These are phyloP conservation scores for Citrullus colocynthis DNA, from an alignment of 306 rosid species.

Conservation along the genomic window DNA sequence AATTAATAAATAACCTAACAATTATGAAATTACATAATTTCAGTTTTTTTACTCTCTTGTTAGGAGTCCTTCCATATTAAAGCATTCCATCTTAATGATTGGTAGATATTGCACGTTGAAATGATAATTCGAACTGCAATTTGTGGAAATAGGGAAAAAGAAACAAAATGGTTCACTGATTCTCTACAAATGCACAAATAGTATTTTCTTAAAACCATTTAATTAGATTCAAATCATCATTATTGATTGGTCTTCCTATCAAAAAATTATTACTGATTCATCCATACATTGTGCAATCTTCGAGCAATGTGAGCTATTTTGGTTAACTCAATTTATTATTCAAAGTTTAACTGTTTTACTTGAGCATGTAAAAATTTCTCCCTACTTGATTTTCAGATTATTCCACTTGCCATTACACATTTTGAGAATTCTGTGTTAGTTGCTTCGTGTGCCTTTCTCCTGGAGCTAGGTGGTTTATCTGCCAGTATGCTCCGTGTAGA, in stretches of 20 bases:
- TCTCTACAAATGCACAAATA: neutral
- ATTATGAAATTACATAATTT: neutral
- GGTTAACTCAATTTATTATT: neutral
- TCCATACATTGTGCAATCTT: neutral
- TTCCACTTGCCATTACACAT: conserved; percentile 73
- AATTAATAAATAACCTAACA: neutral
- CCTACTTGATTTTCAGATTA: conserved; percentile 45
- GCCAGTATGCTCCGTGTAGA: conserved; percentile 69
- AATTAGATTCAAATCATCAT: neutral
- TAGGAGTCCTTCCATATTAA: neutral
- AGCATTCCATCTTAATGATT: neutral
- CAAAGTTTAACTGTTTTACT: conserved; percentile 3
- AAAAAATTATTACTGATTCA: neutral
- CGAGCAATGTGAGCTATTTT: neutral
- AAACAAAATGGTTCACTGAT: neutral
- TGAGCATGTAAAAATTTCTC: conserved; percentile 5
- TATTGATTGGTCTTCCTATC: neutral
- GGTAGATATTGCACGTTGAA: neutral
- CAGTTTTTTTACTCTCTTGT: neutral
- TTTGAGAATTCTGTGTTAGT: conserved; percentile 77
- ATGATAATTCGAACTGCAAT: neutral
- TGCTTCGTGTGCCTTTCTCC: conserved; percentile 80
- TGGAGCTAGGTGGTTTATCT: conserved; percentile 86
- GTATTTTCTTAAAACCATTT: neutral
- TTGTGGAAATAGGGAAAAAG: neutral